phyloP scores from a whole-genome alignment of 1,139 yeast genomes.

The Lodderomyces elongisporus region DNA sequence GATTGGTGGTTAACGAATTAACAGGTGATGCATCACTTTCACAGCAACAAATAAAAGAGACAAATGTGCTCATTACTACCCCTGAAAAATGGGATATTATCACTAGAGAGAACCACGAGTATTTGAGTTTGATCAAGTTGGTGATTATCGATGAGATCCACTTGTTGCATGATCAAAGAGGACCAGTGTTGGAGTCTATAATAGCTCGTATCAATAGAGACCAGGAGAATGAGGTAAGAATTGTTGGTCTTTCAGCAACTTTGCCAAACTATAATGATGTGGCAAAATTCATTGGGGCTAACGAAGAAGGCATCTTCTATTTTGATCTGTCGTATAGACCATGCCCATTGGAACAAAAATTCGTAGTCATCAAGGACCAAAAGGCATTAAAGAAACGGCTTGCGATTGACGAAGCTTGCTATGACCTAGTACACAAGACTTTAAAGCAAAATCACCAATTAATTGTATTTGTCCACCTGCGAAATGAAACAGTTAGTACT shows the following conservation, averaged over 20 bases:
- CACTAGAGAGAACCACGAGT: conserved; percentile 65
- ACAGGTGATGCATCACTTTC: conserved; percentile 88
- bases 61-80: conserved; percentile 86
- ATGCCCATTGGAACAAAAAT: conserved; percentile 86
- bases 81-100: conserved; percentile 98
- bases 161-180: conserved; percentile 88
- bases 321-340: conserved; percentile 86
- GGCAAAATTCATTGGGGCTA: conserved; percentile 73
- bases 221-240: conserved; percentile 51
- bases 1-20: conserved; percentile 74
- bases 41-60: conserved; percentile 67
- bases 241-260: conserved; percentile 91
- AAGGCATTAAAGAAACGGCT: conserved; percentile 71
- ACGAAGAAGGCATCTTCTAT: conserved; percentile 59
- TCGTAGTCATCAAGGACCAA: conserved; percentile 82
- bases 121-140: conserved; percentile 59
- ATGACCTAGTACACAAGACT: conserved; percentile 71
- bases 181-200: conserved; percentile 87
- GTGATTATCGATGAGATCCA: conserved; percentile 94
- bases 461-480: conserved; percentile 87
- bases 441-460: conserved; percentile 60
- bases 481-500: conserved; percentile 85
- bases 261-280: conserved; percentile 89
- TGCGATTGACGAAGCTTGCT: conserved; percentile 90
- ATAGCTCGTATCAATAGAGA: conserved; percentile 68